phyloP scores from a whole-genome alignment of 2,329 filamentous ascomycete genomes.

The Ciborinia camelliae region DNA sequence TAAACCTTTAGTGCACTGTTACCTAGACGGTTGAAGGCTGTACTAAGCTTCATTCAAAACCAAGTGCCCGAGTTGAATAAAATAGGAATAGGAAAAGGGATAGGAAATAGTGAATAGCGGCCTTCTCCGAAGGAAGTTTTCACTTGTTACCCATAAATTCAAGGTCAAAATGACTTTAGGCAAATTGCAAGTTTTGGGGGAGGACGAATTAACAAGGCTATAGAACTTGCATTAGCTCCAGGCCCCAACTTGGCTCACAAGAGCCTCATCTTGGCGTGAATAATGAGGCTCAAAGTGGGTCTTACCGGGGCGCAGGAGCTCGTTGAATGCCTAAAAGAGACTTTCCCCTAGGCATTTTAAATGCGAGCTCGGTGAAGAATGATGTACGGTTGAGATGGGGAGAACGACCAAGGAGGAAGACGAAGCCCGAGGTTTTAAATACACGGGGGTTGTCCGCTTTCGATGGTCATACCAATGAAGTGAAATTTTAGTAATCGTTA shows the following conservation, averaged over 20 bases:
- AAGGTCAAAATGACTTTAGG: neutral
- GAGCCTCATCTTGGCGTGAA: neutral
- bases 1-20: neutral
- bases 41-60: neutral
- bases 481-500: neutral
- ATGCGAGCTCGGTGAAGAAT: neutral
- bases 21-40: neutral
- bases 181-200: neutral
- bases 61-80: neutral
- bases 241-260: neutral
- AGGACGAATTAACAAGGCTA: constrained; percentile 2
- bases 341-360: constrained; percentile 6
- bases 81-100: neutral
- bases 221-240: constrained; percentile 5
- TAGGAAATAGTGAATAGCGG: neutral
- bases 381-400: neutral
- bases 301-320: neutral
- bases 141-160: neutral
- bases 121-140: neutral
- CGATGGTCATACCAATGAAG: neutral
- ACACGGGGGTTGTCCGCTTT: neutral
- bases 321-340: neutral
- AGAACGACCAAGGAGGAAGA: neutral
- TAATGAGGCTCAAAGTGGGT: constrained; percentile 8
- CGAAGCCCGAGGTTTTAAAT: neutral